Percentiles rank a stretch among this genome's conserved stretches.
These are phyloP conservation scores for Telopea speciosissima DNA, from an alignment of 177 flowering plant species.

Conservation along the genomic window DNA sequence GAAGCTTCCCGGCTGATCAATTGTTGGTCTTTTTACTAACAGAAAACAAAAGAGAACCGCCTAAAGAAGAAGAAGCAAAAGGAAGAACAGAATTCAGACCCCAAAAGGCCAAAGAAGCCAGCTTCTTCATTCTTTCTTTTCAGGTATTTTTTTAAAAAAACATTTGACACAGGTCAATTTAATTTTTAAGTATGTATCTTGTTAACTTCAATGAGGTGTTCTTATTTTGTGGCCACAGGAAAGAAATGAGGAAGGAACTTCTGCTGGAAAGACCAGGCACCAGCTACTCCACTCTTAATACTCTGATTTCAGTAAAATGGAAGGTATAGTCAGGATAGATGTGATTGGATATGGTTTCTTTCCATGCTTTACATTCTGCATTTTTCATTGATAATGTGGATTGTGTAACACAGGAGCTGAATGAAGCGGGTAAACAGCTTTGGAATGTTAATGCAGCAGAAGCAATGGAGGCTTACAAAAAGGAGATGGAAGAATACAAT, in stretches of 20 bases:
- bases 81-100: slow-evolving; percentile 43
- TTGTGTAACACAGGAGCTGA: slow-evolving; percentile 30
- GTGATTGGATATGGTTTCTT: no score
- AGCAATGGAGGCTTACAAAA: slow-evolving; percentile 79
- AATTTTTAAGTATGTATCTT: no score
- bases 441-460: slow-evolving; percentile 70
- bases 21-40: not conserved
- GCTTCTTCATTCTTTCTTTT: slow-evolving; percentile 80
- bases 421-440: slow-evolving; percentile 51
- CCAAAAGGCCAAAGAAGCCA: slow-evolving; percentile 90
- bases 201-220: no score
- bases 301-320: slow-evolving; percentile 88
- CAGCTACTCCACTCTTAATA: slow-evolving; percentile 53
- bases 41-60: slow-evolving; percentile 63
- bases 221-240: slow-evolving; percentile 39
- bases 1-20: no score
- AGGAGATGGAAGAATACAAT: slow-evolving; percentile 76
- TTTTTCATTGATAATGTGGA: no score
- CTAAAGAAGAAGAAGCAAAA: slow-evolving; percentile 58
- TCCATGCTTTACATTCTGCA: no score
- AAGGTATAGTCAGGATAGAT: slow-evolving; percentile 25
- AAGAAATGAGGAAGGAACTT: slow-evolving; percentile 62
- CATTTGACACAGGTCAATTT: not conserved
- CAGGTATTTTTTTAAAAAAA: no score
- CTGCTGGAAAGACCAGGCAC: slow-evolving; percentile 53